These are phyloP conservation scores for Teratosphaeria nubilosa DNA, from an alignment of 2,329 filamentous ascomycete genomes.

Conservation along the genomic window DNA sequence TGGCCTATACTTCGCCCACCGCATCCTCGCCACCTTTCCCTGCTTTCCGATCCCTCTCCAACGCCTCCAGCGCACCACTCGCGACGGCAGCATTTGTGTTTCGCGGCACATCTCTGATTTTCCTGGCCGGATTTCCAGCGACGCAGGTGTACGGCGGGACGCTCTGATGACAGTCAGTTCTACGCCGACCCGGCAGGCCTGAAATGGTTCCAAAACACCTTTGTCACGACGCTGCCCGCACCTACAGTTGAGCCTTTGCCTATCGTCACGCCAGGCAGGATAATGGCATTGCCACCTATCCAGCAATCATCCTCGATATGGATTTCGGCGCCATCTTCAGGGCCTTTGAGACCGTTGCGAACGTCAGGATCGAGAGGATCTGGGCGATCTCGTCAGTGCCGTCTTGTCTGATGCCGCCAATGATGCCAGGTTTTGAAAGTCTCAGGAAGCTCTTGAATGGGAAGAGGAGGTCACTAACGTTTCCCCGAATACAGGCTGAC, in stretches of 20 bases:
- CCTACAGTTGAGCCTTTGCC: constrained; percentile 65
- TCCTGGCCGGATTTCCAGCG: constrained; percentile 56
- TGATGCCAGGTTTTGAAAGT: too few species aligned
- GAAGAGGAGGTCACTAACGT: background rate
- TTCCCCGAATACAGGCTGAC: constrained; percentile 63
- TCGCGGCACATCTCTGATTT: constrained; percentile 34
- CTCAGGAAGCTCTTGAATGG: too few species aligned
- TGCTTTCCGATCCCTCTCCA: constrained; percentile 10
- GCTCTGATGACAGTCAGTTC: constrained; percentile 29
- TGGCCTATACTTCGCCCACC: too few species aligned
- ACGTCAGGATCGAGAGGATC: constrained; percentile 58
- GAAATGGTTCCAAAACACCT: constrained; percentile 26
- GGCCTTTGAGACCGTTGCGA: constrained; percentile 63
- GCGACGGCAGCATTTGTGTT: constrained; percentile 18
- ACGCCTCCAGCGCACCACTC: constrained; percentile 19
- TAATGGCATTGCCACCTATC: constrained; percentile 60
- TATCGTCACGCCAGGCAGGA: constrained; percentile 69
- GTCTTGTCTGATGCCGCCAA: background rate
- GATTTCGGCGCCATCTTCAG: constrained; percentile 65
- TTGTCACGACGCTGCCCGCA: constrained; percentile 75
- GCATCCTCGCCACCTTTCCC: background rate
- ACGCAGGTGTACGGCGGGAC: constrained; percentile 54
- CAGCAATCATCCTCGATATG: constrained; percentile 72
- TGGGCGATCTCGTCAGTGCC: constrained; percentile 13
- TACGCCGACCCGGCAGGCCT: background rate